Base-by-base conservation (phyloP, 2,329 filamentous ascomycete genomes). In the Phaeosphaeriaceae sp. region DNA sequence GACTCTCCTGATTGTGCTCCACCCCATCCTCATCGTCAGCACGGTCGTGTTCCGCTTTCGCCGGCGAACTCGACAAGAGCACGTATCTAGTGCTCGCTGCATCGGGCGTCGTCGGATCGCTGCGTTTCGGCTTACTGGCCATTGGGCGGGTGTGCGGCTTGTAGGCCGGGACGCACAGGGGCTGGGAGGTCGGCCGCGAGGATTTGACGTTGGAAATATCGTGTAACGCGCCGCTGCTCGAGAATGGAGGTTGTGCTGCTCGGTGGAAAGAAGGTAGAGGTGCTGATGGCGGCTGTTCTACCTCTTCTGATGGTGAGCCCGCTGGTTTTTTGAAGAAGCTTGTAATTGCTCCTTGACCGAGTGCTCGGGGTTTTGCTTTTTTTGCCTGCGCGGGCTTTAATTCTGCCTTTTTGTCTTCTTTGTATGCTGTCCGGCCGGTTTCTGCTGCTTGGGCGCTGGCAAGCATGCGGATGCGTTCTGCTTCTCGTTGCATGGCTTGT, bases 301-400 rank as follows among this genome's bases (percentile, higher is more conserved):
- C 21, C 7, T 54, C 48, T 17, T 54, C 57, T 8, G 60, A 54
- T 4, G 58, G 20, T 5, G 52, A 58, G 23, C 58, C 54, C 1
- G 42, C 48, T 17, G 70, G 62, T 54, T 68, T 70, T 13, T 68
- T 68, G 57, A 84, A 84, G 67, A 83, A 84, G 48, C 67, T 77
- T 3, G 78, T 76, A 37, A 85, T 81, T 40, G 70, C 79, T 20
- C 78, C 79, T 63, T 84, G 81, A 1, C 76, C 77, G 52, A 76
- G 71, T 17, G 66, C 71, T 61, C 72, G 74, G 43, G 72, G 73
- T 64, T 74, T 72, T 3, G 38, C 38, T 29, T 48, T 48, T 34
- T 61, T 71, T 9, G 53, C 49, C 9, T 53, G 55, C 2, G 47
- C 29, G 4, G 49, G 20, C 13, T 61, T 64, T 9, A 49, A 33